Percentiles rank a stretch among this genome's conserved stretches.
Evolutionary conservation across 768 basidiomycete species (phyloP).

Genomic region (Cystofilobasidium capitatum): DNA sequence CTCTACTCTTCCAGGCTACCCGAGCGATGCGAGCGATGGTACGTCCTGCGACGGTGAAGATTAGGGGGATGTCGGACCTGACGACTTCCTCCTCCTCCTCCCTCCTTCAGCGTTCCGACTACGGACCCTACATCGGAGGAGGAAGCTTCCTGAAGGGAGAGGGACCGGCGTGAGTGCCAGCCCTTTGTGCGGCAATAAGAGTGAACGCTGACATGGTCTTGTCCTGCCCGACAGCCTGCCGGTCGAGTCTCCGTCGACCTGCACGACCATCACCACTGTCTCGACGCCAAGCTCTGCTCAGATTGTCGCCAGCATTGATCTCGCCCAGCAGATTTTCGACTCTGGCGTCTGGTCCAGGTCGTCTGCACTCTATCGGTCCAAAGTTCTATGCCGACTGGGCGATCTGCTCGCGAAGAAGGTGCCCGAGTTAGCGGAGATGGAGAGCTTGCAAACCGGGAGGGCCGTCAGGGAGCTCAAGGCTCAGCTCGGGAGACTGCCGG

Average conservation of each 20-base stretch:
- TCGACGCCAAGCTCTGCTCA: conserved; percentile 1
- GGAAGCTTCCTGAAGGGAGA: not conserved
- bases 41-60: not conserved
- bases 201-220: not conserved
- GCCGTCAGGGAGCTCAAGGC: conserved; percentile 47
- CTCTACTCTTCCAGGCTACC: not conserved
- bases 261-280: conserved; percentile 1
- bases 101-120: conserved; percentile 10
- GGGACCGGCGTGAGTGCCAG: not conserved
- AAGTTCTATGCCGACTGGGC: conserved; percentile 57
- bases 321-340: conserved; percentile 52
- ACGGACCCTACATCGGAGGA: conserved; percentile 18
- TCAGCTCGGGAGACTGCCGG: conserved; percentile 65
- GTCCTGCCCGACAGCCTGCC: not conserved
- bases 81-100: not conserved
- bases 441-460: conserved; percentile 64
- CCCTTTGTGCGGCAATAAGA: not conserved
- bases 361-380: conserved; percentile 52
- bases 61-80: not conserved
- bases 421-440: conserved; percentile 54
- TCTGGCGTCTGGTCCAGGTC: conserved; percentile 65
- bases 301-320: conserved; percentile 1
- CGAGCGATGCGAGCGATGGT: not conserved
- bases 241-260: conserved; percentile 14
- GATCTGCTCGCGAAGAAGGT: conserved; percentile 52